These are phyloP conservation scores for Hypoxylon sp. DNA, from an alignment of 2,329 filamentous ascomycete species.

Conservation along the genomic window DNA sequence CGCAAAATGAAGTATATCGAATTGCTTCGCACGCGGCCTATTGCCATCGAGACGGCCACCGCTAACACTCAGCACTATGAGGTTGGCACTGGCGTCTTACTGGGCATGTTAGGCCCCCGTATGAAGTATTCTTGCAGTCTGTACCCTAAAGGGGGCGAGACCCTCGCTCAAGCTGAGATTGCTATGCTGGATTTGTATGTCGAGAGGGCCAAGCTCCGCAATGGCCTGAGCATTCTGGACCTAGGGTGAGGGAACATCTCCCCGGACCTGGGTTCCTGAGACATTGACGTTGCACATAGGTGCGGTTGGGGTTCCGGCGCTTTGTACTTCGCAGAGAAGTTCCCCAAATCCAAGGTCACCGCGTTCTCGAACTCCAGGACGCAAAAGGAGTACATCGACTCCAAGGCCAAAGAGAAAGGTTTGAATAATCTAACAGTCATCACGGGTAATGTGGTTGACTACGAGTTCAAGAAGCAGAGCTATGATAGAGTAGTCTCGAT, in stretches of 20 bases:
- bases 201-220: conserved; percentile 69
- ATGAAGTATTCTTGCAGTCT: conserved; percentile 82
- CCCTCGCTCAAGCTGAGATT: conserved; percentile 75
- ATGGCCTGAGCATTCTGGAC: conserved; percentile 75
- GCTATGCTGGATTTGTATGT: conserved; percentile 76
- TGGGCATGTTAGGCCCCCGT: conserved; percentile 73
- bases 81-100: conserved; percentile 75
- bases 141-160: conserved; percentile 74
- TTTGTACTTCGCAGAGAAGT: conserved; percentile 75
- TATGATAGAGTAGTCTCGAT: conserved; percentile 79
- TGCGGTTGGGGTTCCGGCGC: conserved; percentile 79
- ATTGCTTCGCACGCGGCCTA: conserved; percentile 71
- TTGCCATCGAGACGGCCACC: conserved; percentile 76
- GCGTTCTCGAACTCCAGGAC: conserved; percentile 79
- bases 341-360: conserved; percentile 73
- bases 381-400: conserved; percentile 77
- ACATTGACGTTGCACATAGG: conserved; percentile 55
- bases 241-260: conserved; percentile 64
- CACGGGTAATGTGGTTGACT: conserved; percentile 76
- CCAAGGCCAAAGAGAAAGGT: conserved; percentile 68
- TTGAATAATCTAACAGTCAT: conserved; percentile 74
- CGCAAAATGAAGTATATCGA: conserved; percentile 76
- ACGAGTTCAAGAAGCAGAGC: conserved; percentile 70
- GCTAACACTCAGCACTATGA: conserved; percentile 82
- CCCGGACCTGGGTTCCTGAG: background rate